A percentile compares a stretch with the other conserved stretches of the same genome.
phyloP scores from a whole-genome alignment of 345 rosid genomes.

The Sonneratia caseolaris region DNA sequence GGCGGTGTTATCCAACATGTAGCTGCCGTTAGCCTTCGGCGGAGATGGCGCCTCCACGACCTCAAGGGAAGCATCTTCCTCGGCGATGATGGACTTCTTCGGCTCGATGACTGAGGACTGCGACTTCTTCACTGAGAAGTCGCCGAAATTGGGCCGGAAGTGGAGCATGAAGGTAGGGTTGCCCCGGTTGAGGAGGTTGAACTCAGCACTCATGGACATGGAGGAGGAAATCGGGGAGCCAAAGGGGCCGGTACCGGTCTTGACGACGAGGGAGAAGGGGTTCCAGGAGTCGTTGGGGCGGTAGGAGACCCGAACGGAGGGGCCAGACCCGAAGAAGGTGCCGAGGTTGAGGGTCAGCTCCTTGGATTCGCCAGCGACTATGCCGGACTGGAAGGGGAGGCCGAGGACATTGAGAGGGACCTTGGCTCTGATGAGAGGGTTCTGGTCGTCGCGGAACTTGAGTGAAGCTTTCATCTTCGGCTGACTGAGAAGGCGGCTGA shows the following conservation, averaged over 20 bases:
- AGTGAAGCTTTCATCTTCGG: constrained; percentile 72
- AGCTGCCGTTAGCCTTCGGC: constrained; percentile 13
- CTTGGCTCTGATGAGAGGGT: constrained; percentile 73
- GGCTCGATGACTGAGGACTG: constrained; percentile 42
- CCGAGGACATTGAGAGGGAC: constrained; percentile 74
- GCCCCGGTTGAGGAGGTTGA: constrained; percentile 49
- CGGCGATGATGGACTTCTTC: constrained; percentile 15
- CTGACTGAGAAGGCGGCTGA: too few species aligned
- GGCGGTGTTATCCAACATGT: constrained; percentile 17
- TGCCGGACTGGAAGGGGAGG: constrained; percentile 79
- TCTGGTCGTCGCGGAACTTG: constrained; percentile 86
- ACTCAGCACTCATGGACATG: constrained; percentile 90
- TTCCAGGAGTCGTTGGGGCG: constrained; percentile 85
- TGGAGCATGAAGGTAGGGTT: constrained; percentile 90
- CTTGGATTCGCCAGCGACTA: constrained; percentile 79
- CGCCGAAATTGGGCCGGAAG: constrained; percentile 80
- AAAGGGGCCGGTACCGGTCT: constrained; percentile 73
- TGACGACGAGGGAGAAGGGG: constrained; percentile 77
- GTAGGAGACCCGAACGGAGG: constrained; percentile 66
- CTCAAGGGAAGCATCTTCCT: constrained; percentile 55
- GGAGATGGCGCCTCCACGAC: constrained; percentile 41
- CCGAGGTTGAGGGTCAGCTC: constrained; percentile 74
- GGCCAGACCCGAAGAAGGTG: constrained; percentile 80
- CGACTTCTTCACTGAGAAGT: constrained; percentile 75
- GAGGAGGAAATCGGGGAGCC: constrained; percentile 73